Evolutionary conservation across 306 rosid genomes (phyloP), one percentile per base, ranked within the genome.

Genomic region (Boehmeria nivea): DNA sequence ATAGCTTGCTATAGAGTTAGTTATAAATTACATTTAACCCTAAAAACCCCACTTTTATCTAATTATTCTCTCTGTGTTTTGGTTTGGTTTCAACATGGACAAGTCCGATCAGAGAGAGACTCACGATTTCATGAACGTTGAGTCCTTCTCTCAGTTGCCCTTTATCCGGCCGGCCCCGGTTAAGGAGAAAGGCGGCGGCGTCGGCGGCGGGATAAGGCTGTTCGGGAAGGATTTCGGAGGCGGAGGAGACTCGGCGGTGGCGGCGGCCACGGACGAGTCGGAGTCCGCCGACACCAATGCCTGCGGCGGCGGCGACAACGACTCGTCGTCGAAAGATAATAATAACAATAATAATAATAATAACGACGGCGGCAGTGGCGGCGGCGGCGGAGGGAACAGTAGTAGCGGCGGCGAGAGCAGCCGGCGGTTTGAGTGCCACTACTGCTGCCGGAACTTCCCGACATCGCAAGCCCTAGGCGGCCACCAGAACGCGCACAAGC

Each of bases 401-500:
- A 61, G 53, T 6, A 64, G 46, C 46, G 66, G 65, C 2, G 71
- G 61, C 0, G 95, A 85, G 49, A 85, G 69, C 61, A 89, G 66
- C 56, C 77, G 97, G 37, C 66, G 95, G 43, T 89, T 89, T 31
- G 95, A 89, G 70, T 89, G 97, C 52, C 97, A 89, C 66, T 89
- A 83, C 76, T 89, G 97, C 59, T 89, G 90, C 63, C 65, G 97
- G 21, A 89, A 89, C 80, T 89, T 89, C 70, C 97, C 97, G 0
- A 89, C 95, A 6, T 86, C 95, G 1, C 97, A 89, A 63, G 97
- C 97, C 34, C 69, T 89, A 21, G 97, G 97, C 4, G 97, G 97
- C 13, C 97, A 89, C 73, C 97, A 89, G 60, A 89, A 89, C 74
- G 97, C 97, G 0, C 97, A 89, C 59, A 89, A 89, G 78, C 59